Evolutionary conservation across 2,329 filamentous ascomycete species (phyloP).

Genomic region (Calonectria crousiana): DNA sequence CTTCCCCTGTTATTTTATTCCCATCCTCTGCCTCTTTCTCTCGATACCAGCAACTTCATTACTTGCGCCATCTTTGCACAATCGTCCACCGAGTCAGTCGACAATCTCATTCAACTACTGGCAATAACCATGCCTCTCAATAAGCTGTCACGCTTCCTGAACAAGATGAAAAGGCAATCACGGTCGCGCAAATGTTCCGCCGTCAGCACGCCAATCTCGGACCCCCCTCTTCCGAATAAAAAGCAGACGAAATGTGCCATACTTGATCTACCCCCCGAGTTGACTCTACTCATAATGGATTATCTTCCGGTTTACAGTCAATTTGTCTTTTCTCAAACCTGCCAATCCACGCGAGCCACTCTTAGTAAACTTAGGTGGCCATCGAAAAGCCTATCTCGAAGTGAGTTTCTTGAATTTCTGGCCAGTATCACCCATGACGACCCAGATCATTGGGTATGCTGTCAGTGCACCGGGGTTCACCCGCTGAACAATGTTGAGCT

Average conservation of each 20-base stretch:
- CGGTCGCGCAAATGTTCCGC: background rate
- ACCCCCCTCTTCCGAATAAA: background rate
- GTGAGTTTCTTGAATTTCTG: background rate
- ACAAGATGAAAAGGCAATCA: background rate
- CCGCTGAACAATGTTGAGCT: background rate
- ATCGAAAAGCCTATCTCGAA: background rate
- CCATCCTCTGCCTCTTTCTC: background rate
- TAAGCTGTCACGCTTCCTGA: background rate
- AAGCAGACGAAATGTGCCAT: background rate
- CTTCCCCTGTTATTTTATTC: background rate
- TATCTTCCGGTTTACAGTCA: background rate
- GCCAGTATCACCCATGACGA: background rate
- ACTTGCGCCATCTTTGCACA: background rate
- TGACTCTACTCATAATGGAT: background rate
- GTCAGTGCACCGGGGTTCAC: background rate
- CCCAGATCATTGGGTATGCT: background rate
- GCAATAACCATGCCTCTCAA: background rate
- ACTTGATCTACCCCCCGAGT: background rate
- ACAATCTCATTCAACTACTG: background rate
- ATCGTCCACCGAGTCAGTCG: background rate
- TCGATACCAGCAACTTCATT: background rate
- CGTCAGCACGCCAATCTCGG: background rate
- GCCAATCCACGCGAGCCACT: background rate
- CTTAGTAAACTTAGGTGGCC: background rate
- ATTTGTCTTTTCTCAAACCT: conserved; percentile 2